A percentile compares a stretch with the other conserved stretches of the same genome.
phyloP scores from a whole-genome alignment of 2,329 filamentous ascomycete genomes.

The Botryosphaeria dothidea region DNA sequence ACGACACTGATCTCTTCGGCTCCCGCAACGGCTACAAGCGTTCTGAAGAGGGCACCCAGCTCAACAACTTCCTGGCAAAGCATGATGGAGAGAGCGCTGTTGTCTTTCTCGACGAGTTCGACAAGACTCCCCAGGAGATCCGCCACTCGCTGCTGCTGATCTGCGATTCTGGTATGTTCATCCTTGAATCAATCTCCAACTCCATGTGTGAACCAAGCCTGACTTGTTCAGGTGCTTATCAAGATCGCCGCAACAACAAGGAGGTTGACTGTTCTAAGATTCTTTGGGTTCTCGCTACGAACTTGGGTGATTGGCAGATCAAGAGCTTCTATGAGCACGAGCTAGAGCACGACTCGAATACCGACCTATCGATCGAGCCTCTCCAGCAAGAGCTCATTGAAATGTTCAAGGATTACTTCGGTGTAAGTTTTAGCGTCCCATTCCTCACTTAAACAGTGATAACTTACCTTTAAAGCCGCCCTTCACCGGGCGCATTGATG shows the following conservation, averaged over 20 bases:
- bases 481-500: slow-evolving; percentile 45
- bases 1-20: slow-evolving; percentile 47
- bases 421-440: neutral
- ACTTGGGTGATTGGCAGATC: slow-evolving; percentile 44
- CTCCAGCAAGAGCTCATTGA: slow-evolving; percentile 28
- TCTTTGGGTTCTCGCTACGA: slow-evolving; percentile 54
- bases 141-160: slow-evolving; percentile 46
- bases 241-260: slow-evolving; percentile 39
- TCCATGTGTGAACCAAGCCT: neutral
- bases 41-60: slow-evolving; percentile 38
- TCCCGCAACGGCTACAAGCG: slow-evolving; percentile 37
- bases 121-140: slow-evolving; percentile 46
- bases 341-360: slow-evolving; percentile 23
- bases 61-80: slow-evolving; percentile 51
- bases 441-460: neutral
- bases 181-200: neutral
- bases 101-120: slow-evolving; percentile 56
- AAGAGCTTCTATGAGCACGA: slow-evolving; percentile 40
- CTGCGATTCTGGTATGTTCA: slow-evolving; percentile 44
- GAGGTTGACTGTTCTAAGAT: slow-evolving; percentile 46
- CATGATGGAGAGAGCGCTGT: slow-evolving; percentile 41
- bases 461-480: slow-evolving; percentile 30
- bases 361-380: slow-evolving; percentile 23
- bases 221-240: slow-evolving; percentile 31
- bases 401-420: slow-evolving; percentile 27